phyloP scores from a whole-genome alignment of 139 green algal genomes.

The Chlamydomonas urium region DNA sequence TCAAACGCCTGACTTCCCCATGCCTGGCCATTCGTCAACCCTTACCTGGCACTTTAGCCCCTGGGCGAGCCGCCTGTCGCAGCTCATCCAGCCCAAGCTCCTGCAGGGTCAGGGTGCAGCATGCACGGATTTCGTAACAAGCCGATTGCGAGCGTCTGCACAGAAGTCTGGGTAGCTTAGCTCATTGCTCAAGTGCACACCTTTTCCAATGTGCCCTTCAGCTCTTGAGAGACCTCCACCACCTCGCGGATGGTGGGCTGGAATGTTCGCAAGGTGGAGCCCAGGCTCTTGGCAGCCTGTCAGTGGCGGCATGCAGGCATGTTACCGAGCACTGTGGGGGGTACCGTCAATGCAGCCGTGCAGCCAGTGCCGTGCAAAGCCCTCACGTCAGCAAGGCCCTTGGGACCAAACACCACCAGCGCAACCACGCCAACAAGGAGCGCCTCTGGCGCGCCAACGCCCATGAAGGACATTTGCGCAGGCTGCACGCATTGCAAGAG shows the following conservation, averaged over 20 bases:
- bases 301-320: too few relatives aligned
- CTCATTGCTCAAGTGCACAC: too few relatives aligned
- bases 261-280: slow-evolving; percentile 76
- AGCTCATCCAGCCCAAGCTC: slow-evolving; percentile 96
- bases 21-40: background rate
- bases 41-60: background rate
- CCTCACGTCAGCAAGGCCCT: slow-evolving; percentile 87
- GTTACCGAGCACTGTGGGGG: too few relatives aligned
- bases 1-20: too few relatives aligned
- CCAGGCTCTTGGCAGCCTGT: slow-evolving; percentile 87
- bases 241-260: slow-evolving; percentile 95
- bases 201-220: slow-evolving; percentile 84
- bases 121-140: too few relatives aligned
- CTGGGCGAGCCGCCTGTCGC: slow-evolving; percentile 39
- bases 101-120: too few relatives aligned
- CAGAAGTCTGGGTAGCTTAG: too few relatives aligned
- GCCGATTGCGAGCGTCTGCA: too few relatives aligned
- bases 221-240: slow-evolving; percentile 77
- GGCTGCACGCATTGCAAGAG: slow-evolving; percentile 21
- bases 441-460: slow-evolving; percentile 94
- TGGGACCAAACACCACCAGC: slow-evolving; percentile 96
- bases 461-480: slow-evolving; percentile 72
- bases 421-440: slow-evolving; percentile 96
- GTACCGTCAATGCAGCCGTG: too few relatives aligned
- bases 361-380: too few relatives aligned